Evolutionary conservation across 202 grass and related monocot species (phyloP), one percentile per base, ranked within the genome.

Genomic region (Panicum virgatum): DNA sequence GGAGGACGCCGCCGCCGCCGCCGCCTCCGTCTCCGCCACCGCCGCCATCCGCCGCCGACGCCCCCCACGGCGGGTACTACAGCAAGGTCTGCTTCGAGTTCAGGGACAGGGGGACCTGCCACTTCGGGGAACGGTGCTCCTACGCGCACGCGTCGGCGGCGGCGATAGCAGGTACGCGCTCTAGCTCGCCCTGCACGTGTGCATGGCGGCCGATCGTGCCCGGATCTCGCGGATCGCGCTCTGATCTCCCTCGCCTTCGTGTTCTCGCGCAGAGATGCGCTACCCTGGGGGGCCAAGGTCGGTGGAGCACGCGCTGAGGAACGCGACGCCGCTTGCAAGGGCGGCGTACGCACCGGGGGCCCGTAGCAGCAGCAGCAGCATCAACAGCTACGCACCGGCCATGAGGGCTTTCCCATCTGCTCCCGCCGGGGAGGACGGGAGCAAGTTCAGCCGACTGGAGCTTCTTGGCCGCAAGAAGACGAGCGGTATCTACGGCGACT

Each of bases 401-500:
- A 25, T 50, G 7, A 88, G 80, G 80, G 39, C 57, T 59, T 79
- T 73, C 75, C 48, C 75, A 51, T 37, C 69, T 29, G 43, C 50
- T 39, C 47, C 69, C 37, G 9, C 20, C 45, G 46, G 16, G 29
- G 48, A 45, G 45, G 61, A 19, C 23, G 56, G 34, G 5, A 9
- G 20, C 36, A 78, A 79, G 75, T 11, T n/a, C 78, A 81, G 16
- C 16, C 67, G 69, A 5, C 79, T 86, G 43, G 63, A 61, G 73
- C 14, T 27, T 0, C 69, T 89, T 0, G 46, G 73, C 53, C 58
- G 57, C 58, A 89, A 71, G 59, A 92, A 84, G 80, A 44, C n/a
- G 59, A 69, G 23, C 4, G 48, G 72, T 58, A 78, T 92, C 76
- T 89, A 92, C 67, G 87, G 80, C 72, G 87, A 92, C 86, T 92